These are phyloP conservation scores for Beverwykella pulmonaria DNA, from an alignment of 495 filamentous ascomycete genomes.

Conservation along the genomic window DNA sequence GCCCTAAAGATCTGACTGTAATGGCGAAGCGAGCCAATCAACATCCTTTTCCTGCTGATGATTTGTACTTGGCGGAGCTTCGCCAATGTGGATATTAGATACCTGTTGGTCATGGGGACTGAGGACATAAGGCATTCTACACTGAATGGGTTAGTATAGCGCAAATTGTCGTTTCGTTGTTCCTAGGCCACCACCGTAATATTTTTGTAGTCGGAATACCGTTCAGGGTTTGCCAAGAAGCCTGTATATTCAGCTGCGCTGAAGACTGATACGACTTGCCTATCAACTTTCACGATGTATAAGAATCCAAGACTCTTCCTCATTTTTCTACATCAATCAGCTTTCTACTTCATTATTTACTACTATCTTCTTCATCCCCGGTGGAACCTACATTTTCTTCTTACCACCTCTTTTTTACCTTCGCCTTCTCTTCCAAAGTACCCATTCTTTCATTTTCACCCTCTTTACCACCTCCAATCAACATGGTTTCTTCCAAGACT, in stretches of 20 bases:
- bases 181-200: background rate
- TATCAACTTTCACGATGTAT: too few relatives aligned
- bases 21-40: too few relatives aligned
- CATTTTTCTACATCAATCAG: background rate
- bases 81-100: too few relatives aligned
- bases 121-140: too few relatives aligned
- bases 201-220: background rate
- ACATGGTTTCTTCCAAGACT: background rate
- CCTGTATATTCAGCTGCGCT: too few relatives aligned
- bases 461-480: background rate
- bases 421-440: background rate
- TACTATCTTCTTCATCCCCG: background rate
- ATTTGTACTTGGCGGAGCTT: too few relatives aligned
- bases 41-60: too few relatives aligned
- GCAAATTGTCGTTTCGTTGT: background rate
- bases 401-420: background rate
- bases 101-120: too few relatives aligned
- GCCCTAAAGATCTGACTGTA: too few relatives aligned
- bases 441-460: background rate
- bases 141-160: background rate
- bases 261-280: too few relatives aligned
- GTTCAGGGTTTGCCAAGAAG: too few relatives aligned
- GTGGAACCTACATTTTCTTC: constrained; percentile 4
- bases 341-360: constrained; percentile 21
- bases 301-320: too few relatives aligned